Percentiles rank a stretch among this genome's conserved stretches.
Conservation (phyloP, 352 stramenopile species). For the Phytophthora citricola region DNA sequence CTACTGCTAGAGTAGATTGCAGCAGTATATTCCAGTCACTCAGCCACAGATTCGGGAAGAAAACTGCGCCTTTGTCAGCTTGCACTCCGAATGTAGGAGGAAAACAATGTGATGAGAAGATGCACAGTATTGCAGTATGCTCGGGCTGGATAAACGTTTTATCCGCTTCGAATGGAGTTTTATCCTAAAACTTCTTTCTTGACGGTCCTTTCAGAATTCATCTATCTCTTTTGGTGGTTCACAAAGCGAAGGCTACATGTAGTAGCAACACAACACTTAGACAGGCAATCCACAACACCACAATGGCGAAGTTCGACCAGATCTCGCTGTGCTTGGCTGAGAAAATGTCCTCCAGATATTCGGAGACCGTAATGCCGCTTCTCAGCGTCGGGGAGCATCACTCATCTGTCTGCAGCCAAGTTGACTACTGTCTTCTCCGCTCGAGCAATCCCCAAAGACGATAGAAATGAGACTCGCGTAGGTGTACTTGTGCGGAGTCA, state of each 20-base stretch:
- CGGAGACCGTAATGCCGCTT: conserved; percentile 31
- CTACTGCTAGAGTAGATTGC: no score
- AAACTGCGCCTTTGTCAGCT: no score
- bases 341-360: conserved; percentile 35
- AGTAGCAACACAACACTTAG: conserved; percentile 85
- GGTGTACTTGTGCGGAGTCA: conserved; percentile 36
- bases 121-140: no score
- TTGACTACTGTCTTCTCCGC: not conserved
- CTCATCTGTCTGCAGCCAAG: conserved; percentile 18
- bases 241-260: conserved; percentile 31
- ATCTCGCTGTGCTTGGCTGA: conserved; percentile 23
- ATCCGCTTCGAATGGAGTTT: no score
- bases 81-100: no score
- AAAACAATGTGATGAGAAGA: no score
- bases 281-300: conserved; percentile 21
- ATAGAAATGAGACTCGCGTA: conserved; percentile 15
- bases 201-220: no score
- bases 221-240: conserved; percentile 21
- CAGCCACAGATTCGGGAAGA: no score
- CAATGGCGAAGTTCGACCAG: conserved; percentile 24
- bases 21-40: no score
- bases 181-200: no score
- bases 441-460: conserved; percentile 20
- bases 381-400: conserved; percentile 9
- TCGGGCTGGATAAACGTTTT: no score